These are phyloP conservation scores for Trypanosoma melophagium DNA, from an alignment of 208 protist species.

Conservation along the genomic window DNA sequence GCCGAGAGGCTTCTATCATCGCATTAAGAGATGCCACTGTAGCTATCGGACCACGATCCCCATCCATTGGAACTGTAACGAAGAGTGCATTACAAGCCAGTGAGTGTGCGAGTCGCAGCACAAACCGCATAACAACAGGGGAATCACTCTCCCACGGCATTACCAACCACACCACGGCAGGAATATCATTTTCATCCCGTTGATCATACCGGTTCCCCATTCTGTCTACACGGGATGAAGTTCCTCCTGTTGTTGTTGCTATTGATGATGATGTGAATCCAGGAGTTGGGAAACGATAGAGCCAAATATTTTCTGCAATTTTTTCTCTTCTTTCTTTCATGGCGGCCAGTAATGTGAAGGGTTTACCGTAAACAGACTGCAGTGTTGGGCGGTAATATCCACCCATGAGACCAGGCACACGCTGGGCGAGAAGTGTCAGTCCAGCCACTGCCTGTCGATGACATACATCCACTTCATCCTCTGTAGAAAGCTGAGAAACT, in stretches of 20 bases:
- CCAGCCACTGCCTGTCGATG: slow-evolving; percentile 14
- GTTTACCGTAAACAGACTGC: slow-evolving; percentile 17
- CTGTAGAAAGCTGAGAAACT: neutral
- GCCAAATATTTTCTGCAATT: slow-evolving; percentile 8
- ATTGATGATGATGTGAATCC: neutral
- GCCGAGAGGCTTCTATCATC: neutral
- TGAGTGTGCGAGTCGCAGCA: slow-evolving; percentile 10
- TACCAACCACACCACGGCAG: slow-evolving; percentile 11
- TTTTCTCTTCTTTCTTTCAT: slow-evolving; percentile 5
- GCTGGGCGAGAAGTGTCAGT: slow-evolving; percentile 16
- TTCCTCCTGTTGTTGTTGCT: neutral
- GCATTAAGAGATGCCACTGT: neutral
- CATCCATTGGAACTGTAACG: slow-evolving; percentile 12
- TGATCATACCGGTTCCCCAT: neutral
- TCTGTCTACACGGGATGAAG: neutral
- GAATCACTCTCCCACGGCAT: slow-evolving; percentile 16
- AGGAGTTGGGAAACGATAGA: slow-evolving; percentile 6
- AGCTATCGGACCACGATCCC: neutral
- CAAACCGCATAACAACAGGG: slow-evolving; percentile 2
- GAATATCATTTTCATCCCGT: neutral
- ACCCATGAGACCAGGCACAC: slow-evolving; percentile 17
- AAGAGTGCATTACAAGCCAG: slow-evolving; percentile 16
- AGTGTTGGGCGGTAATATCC: slow-evolving; percentile 20
- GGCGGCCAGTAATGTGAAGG: slow-evolving; percentile 3
- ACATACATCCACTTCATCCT: neutral